Evolutionary conservation across 768 basidiomycete species (phyloP).

Genomic region (Zangia roseola): DNA sequence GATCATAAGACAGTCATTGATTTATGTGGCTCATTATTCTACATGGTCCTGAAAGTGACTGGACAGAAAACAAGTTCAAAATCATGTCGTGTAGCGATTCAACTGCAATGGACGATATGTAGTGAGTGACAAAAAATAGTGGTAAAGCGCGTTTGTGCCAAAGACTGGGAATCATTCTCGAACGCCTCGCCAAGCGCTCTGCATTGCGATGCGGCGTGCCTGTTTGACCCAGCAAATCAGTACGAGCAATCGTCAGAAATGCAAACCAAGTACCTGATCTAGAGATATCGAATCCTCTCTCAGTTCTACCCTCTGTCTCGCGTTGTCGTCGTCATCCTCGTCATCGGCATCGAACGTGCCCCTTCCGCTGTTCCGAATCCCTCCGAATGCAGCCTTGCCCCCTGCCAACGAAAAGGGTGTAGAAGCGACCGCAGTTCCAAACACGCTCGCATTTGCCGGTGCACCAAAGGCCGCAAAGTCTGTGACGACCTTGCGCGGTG

Average conservation of each 20-base stretch:
- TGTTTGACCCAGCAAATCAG: slow-evolving; percentile 28
- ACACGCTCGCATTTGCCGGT: slow-evolving; percentile 71
- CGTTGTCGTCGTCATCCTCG: slow-evolving; percentile 70
- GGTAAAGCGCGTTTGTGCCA: slow-evolving; percentile 2
- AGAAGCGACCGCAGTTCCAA: slow-evolving; percentile 78
- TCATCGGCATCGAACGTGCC: slow-evolving; percentile 56
- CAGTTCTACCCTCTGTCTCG: slow-evolving; percentile 72
- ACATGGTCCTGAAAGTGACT: slow-evolving; percentile 22
- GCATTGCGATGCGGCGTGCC: slow-evolving; percentile 85
- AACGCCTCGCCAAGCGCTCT: slow-evolving; percentile 83
- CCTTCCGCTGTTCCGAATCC: slow-evolving; percentile 52
- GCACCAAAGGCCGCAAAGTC: slow-evolving; percentile 89
- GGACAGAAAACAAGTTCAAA: slow-evolving; percentile 12
- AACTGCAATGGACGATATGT: slow-evolving; percentile 8
- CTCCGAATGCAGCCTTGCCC: slow-evolving; percentile 82
- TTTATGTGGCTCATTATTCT: slow-evolving; percentile 22
- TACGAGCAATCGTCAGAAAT: neutral
- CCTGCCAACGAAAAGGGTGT: slow-evolving; percentile 78
- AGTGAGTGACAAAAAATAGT: neutral
- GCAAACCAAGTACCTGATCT: slow-evolving; percentile 68
- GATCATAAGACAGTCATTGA: slow-evolving; percentile 6
- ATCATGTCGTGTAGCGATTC: slow-evolving; percentile 10
- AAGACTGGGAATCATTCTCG: slow-evolving; percentile 40
- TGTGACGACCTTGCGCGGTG: slow-evolving; percentile 83
- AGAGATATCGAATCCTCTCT: slow-evolving; percentile 84